Base-by-base conservation (phyloP, 768 basidiomycete species). In the Hydnomerulius pinastri region DNA sequence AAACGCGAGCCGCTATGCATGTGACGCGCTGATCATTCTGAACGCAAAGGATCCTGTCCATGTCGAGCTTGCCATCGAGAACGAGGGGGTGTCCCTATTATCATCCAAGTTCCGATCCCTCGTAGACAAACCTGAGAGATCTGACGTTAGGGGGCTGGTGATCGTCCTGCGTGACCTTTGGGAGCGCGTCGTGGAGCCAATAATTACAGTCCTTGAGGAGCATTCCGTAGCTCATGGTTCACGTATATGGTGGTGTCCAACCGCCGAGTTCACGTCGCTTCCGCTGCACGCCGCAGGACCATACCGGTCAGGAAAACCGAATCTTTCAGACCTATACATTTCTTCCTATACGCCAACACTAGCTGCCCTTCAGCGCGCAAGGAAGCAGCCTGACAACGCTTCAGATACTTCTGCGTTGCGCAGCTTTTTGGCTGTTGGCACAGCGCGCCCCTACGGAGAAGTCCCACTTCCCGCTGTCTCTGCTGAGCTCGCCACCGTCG, bases 11-110 rank as follows among this genome's bases (percentile, higher is more conserved):
- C n/a, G 30, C n/a, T 42, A 25, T 15, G 48, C 66, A 28, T 72
- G 67, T 27, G 67, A 73, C 51, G 72, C 68, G 0, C 36, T 73
- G 17, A 64, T 69, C 8, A 50, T 71, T 21, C 9, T 27, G 23
- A 13, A 35, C 20, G 17, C 13, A 2, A 33, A 24, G 17, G 20
- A 33, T 7, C 50, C 50, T 57, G 20, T 36, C 45, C 10, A 9
- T 11, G 4, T 27, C 56, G 13, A 53, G 36, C 45, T 25, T 15
- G 29, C 17, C 21, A 17, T 51, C 9, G 17, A 20, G 11, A 25
- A 30, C 17, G 58, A 53, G 20, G 32, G 5, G 18, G 15, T 15
- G 27, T 54, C 17, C 55, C 46, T 6, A 11, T 21, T 20, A n/a
- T n/a, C n/a, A n/a, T n/a, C n/a, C n/a, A n/a, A n/a, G n/a, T n/a